A percentile compares a stretch with the other conserved stretches of the same genome.
Evolutionary conservation across 2,329 filamentous ascomycete species (phyloP).

Genomic region (Amesomyces nigricolor): DNA sequence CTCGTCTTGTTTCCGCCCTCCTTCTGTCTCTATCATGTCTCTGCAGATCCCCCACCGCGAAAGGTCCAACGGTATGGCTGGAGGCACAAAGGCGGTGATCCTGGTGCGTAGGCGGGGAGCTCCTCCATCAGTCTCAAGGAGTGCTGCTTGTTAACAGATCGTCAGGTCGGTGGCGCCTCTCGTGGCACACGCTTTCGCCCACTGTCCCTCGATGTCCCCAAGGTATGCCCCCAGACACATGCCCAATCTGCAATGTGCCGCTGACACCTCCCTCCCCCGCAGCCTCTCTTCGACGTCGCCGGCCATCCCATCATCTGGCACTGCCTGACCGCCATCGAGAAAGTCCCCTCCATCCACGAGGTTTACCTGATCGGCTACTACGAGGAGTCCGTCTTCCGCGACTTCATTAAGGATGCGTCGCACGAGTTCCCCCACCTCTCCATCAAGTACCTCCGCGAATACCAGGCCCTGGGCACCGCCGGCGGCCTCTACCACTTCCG

Average conservation of each 20-base stretch:
- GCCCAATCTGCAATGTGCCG: neutral
- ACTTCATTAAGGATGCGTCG: constrained; percentile 91
- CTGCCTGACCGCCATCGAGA: constrained; percentile 85
- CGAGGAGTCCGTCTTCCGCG: constrained; percentile 91
- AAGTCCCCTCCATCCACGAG: constrained; percentile 86
- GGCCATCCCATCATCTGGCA: constrained; percentile 98
- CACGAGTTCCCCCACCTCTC: constrained; percentile 80
- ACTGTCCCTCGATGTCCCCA: constrained; percentile 90
- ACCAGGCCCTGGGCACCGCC: constrained; percentile 90
- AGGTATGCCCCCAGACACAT: constrained; percentile 50
- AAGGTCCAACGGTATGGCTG: constrained; percentile 43
- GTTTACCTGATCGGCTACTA: constrained; percentile 99
- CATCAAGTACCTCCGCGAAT: constrained; percentile 95
- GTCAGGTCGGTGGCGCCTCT: constrained; percentile 86
- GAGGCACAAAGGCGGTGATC: constrained; percentile 88
- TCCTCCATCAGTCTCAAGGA: neutral
- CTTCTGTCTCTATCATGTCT: constrained; percentile 38
- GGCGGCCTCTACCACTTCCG: constrained; percentile 98
- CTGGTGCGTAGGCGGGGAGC: constrained; percentile 54
- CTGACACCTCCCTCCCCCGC: constrained; percentile 6
- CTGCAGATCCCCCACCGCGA: constrained; percentile 51
- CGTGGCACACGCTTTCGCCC: constrained; percentile 94
- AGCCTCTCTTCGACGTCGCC: constrained; percentile 97
- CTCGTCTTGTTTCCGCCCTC: neutral
- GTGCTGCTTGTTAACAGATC: constrained; percentile 21